Percentiles rank a stretch among this genome's conserved stretches.
phyloP scores from a whole-genome alignment of 1,139 yeast species.

The Magnusiomyces starmeri region DNA sequence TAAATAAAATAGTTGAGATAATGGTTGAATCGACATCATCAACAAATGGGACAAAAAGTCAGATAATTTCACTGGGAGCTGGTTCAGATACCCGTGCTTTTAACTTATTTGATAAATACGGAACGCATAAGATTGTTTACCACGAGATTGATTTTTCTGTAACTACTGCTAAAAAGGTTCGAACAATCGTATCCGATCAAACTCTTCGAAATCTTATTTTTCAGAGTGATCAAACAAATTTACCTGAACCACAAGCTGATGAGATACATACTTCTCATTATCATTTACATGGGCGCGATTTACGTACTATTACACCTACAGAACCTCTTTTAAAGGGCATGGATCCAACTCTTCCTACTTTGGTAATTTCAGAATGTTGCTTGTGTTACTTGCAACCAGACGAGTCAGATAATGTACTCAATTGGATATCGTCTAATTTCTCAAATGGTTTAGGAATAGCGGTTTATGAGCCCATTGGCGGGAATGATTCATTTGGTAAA shows the following conservation, averaged over 20 bases:
- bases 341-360: slow-evolving; percentile 48
- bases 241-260: slow-evolving; percentile 17
- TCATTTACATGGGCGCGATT: slow-evolving; percentile 50
- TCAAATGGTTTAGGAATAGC: slow-evolving; percentile 36
- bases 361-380: slow-evolving; percentile 82
- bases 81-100: slow-evolving; percentile 90
- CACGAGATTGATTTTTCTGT: slow-evolving; percentile 73
- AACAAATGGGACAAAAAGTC: slow-evolving; percentile 37
- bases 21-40: slow-evolving; percentile 34
- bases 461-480: slow-evolving; percentile 79
- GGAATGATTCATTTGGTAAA: slow-evolving; percentile 65
- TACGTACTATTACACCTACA: slow-evolving; percentile 34
- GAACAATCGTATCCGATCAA: slow-evolving; percentile 37
- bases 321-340: slow-evolving; percentile 27
- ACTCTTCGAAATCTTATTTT: slow-evolving; percentile 25
- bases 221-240: neutral
- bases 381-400: slow-evolving; percentile 67
- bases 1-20: slow-evolving; percentile 47
- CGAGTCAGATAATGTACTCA: slow-evolving; percentile 48
- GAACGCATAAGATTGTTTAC: slow-evolving; percentile 36
- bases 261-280: slow-evolving; percentile 43
- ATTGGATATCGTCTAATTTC: slow-evolving; percentile 25
- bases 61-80: slow-evolving; percentile 82
- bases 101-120: slow-evolving; percentile 34
- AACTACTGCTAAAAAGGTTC: slow-evolving; percentile 53